Evolutionary conservation across 768 basidiomycete genomes (phyloP), one percentile per base, ranked within the genome.

Genomic region (Pulveroboletus frians): DNA sequence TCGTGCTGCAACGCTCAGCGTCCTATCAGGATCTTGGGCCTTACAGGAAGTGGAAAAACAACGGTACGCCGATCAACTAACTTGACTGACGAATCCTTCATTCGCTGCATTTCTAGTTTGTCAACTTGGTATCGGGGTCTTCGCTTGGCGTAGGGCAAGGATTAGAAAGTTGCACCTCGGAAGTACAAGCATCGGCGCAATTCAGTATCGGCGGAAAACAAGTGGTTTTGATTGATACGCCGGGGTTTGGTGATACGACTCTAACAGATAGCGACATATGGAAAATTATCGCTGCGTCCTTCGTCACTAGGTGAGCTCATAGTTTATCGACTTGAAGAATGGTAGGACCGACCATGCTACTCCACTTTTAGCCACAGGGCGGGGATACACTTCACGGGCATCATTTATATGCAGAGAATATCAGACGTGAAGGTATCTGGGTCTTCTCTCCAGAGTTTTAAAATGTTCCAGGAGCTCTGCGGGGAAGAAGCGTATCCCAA

Each of bases 191-290:
- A 14, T 67, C 65, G 9, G n/a, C n/a, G 14, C 53, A 47, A 11
- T 62, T 69, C 44, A 29, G 8, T 18, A 30, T 67, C 13, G 55
- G 50, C 39, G 74, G 70, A 0, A 64, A 63, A 26, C 54, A 50
- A 26, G 69, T 83, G 14, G 68, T 70, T 3, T 64, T 83, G n/a
- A 71, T 83, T 43, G 81, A 83, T 53, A 83, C 81, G 0, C 81
- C 81, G 3, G 81, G 81, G 0, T 83, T 82, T 49, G 81, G 81
- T 48, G 79, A 82, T 54, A 76, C 79, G 1, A 58, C 58, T 11
- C 63, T 69, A 50, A 71, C 70, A 44, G 79, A 80, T 52, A 70
- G 73, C 2, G 77, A 76, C 18, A 70, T 81, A 21, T 62, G 80
- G 45, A 72, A 69, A 41, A 72, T 73, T 64, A 79, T 80, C 38